A percentile compares a stretch with the other conserved stretches of the same genome.
These are phyloP conservation scores for Xerocomus amazonicus DNA, from an alignment of 1,284 basidiomycete genomes.

Conservation along the genomic window DNA sequence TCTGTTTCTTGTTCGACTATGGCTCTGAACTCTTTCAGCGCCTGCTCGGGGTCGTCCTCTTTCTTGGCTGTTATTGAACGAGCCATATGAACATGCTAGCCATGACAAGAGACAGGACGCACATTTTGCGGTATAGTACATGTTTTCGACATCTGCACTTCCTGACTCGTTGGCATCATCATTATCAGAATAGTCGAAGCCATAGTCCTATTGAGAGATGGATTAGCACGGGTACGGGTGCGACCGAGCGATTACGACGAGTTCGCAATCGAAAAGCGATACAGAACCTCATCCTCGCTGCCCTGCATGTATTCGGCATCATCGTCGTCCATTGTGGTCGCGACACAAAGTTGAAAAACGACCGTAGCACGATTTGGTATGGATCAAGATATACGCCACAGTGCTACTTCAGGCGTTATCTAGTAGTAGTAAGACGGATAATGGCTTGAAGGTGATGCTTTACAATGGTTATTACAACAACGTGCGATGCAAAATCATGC, in stretches of 20 bases:
- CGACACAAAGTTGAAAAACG: slow-evolving; percentile 4
- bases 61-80: slow-evolving; percentile 69
- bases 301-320: slow-evolving; percentile 89
- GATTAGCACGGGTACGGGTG: too few species aligned
- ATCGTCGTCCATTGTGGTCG: slow-evolving; percentile 73
- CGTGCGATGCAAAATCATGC: slow-evolving; percentile 17
- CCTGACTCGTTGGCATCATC: slow-evolving; percentile 78
- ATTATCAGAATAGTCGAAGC: slow-evolving; percentile 94
- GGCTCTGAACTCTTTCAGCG: slow-evolving; percentile 80
- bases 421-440: too few species aligned
- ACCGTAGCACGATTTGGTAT: slow-evolving; percentile 1
- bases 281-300: slow-evolving; percentile 70
- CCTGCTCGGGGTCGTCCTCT: slow-evolving; percentile 86
- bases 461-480: slow-evolving; percentile 16
- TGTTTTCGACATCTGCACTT: slow-evolving; percentile 94
- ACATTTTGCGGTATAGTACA: slow-evolving; percentile 99
- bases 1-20: slow-evolving; percentile 89
- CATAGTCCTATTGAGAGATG: slow-evolving; percentile 72
- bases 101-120: slow-evolving; percentile 24
- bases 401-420: too few species aligned
- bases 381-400: background rate
- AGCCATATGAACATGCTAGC: slow-evolving; percentile 2
- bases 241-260: background rate
- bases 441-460: background rate
- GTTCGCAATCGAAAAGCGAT: slow-evolving; percentile 13